Evolutionary conservation across 225 moss, liverwort and hornwort species (phyloP), one percentile per base, ranked within the genome.

Genomic region (Anthoceros angustus): DNA sequence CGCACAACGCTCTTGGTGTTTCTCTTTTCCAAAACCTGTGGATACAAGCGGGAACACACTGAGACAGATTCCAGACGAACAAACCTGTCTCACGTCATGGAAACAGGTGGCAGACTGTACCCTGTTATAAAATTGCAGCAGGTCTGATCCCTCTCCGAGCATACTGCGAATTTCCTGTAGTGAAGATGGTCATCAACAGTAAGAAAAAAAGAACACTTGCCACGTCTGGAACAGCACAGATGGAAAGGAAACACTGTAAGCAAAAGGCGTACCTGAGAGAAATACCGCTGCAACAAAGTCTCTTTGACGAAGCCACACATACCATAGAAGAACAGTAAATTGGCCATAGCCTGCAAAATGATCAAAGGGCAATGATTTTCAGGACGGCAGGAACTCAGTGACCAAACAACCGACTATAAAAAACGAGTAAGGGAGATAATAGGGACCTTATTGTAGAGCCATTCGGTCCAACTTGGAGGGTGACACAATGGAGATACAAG

Each of bases 291-390:
- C 23, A 88, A 73, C 11, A 95, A 74, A 49, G 85, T 83, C 41
- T 95, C 95, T 71, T 88, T 95, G 7, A 91, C 95, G 41, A 95
- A 86, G 62, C 85, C 80, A 32, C 83, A 86, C 88, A 87, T 91
- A 8, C 91, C 91, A 46, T 85, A 95, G 76, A 73, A 87, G 67
- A 91, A 91, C 1, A 95, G 80, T 0, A 95, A 60, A 62, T 88
- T 95, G 55, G 82, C 78, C 71, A 88, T 76, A 24, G 91, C 86
- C 87, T 87, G 84, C 32, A 40, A 10, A 24, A 40, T 42, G 46
- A 40, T 2, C 2, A 9, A 64, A 55, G 12, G 12, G 12, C 55
- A 62, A n/a, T 39, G 12, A 10, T 24, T 26, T 48, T 16, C 16
- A 9, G 23, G 9, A 40, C 39, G 45, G 18, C 64, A 38, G 15